Evolutionary conservation across 257 asterid genomes (phyloP), one percentile per base, ranked within the genome.

Genomic region (Lavandula angustifolia): DNA sequence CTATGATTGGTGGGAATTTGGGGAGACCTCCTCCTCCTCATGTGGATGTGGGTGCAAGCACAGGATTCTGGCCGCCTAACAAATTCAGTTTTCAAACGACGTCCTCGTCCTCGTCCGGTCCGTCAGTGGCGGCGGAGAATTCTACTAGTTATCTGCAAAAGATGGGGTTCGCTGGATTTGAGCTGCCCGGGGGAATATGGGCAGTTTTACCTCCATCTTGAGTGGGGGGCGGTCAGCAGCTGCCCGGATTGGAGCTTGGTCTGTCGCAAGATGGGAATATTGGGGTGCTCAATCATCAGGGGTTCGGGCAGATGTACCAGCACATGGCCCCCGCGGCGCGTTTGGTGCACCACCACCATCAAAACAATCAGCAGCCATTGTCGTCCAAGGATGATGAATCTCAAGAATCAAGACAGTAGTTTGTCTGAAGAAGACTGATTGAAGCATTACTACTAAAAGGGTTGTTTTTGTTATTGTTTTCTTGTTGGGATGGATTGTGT

Each of bases 181-280:
- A 85, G 64, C 66, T 83, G 72, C 85, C 84, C 7, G 18, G 73
- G 0, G 76, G 50, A 78, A 79, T 14, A 64, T 81, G 66, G 83
- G 82, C 42, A 84, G 86, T 68, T 85, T 85, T 67, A 68, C 81
- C 37, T 85, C 91, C 22, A 80, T 88, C 64, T 60, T 85, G 79
- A 83, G 88, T 18, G 77, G 67, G 67, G 27, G 27, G 1, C 34
- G 56, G 27, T 34, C 87, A 77, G 46, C 89, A 81, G 55, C 72
- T 77, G 49, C 89, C 96, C 59, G 96, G 91, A 12, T 79, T 88
- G 64, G 92, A 85, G 67, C 87, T 88, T 3, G 92, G 96, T 17
- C 60, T 88, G 7, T 77, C 96, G 41, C 91, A 88, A 57, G 95
- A 88, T 58, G 87, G 83, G 34, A 85, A 75, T 54, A 49, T 82